Percentiles rank a stretch among this genome's conserved stretches.
Conservation (phyloP, 2,329 filamentous ascomycete genomes). For the Lachnellula subtilissima region DNA sequence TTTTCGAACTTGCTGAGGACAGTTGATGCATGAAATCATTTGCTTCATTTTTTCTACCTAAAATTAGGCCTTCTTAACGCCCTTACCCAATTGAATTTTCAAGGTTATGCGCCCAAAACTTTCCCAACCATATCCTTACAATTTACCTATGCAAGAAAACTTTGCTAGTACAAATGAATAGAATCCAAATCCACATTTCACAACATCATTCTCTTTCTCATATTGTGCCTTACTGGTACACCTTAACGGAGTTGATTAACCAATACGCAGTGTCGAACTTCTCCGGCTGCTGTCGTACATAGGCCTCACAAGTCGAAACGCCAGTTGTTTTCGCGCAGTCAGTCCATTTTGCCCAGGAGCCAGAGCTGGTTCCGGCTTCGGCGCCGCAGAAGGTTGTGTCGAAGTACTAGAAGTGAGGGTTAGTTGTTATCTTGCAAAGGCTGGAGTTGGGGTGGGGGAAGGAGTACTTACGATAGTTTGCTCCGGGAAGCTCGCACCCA, state of each 20-base stretch:
- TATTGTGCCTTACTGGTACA: conserved; percentile 43
- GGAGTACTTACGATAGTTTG: conserved; percentile 58
- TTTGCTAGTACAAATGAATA: no score
- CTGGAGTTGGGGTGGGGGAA: neutral
- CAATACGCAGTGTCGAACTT: conserved; percentile 73
- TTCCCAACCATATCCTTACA: no score
- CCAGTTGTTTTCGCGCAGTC: conserved; percentile 53
- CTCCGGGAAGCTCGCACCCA: conserved; percentile 62
- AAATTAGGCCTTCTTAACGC: no score
- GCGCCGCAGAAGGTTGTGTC: conserved; percentile 82
- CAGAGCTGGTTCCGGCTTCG: conserved; percentile 63
- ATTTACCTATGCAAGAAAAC: no score
- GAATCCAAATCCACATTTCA: neutral
- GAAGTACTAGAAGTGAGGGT: conserved; percentile 38
- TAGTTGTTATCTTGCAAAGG: neutral
- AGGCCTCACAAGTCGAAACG: conserved; percentile 65
- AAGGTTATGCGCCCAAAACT: no score
- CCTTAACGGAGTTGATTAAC: conserved; percentile 66
- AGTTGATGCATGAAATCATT: no score
- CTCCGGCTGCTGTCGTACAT: conserved; percentile 63
- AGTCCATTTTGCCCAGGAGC: conserved; percentile 40
- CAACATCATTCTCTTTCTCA: conserved; percentile 10
- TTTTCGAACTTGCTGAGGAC: no score
- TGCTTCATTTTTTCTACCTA: no score
- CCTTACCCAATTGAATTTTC: no score